Base-by-base conservation (phyloP, 208 protist genomes). In the Acanthamoeba castellanii region DNA sequence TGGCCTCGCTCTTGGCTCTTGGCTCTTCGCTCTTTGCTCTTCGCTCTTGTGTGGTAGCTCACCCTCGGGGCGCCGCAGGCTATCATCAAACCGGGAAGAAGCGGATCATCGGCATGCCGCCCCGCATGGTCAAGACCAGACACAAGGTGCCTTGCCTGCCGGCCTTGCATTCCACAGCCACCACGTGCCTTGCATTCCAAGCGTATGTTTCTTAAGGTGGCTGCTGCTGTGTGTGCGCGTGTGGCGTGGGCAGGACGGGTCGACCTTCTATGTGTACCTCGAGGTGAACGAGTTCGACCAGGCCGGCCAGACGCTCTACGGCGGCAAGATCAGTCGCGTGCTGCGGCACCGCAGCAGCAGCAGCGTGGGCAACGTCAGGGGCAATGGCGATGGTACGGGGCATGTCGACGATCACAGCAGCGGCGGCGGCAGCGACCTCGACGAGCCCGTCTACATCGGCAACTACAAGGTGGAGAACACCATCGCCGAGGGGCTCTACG, bases 231-330 rank as follows among this genome's bases (percentile, higher is more conserved):
- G 7, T 20, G 9, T 1, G 34, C 34, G 25, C 55, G 30, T 50
- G 18, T 3, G 8, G 30, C 37, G 42, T 22, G 45, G 1, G 22
- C 81, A 94, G 90, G 90, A 94, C 72, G 90, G 90, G 18, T 94
- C 90, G 30, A 66, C 42, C 18, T 94, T 94, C 30, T 94, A 94
- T 37, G 72, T 94, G 11, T 94, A 85, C 52, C 45, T 94, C 8
- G 90, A 94, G 57, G 72, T 94, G 18, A 94, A 94, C 72, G 90
- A 94, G 72, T 94, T 94, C 30, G 70, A 94, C 6, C 22, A 66
- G 70, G 90, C 14, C 55, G 90, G 70, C 14, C 70, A 94, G 55
- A 94, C 90, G 45, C 27, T 85, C 72, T 94, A 85, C 57, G 90
- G 90, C 66, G 90, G 90, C 90, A 94, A 94, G 50, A 84, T 94